These are phyloP conservation scores for Tillandsia fasciculata DNA, from an alignment of 176 grass and related monocot genomes.

Conservation along the genomic window DNA sequence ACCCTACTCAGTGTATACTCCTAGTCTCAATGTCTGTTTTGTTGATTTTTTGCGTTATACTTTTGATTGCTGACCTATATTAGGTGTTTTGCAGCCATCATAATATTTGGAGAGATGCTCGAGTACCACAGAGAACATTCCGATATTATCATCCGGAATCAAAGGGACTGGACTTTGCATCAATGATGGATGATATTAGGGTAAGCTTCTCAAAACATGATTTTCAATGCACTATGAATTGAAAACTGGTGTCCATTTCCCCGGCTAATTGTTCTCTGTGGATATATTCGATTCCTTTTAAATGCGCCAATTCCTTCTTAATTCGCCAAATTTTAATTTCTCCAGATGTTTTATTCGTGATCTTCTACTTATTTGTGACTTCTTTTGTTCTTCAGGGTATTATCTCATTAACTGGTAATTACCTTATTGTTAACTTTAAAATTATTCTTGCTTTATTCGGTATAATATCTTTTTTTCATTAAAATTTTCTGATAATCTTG, in stretches of 20 bases:
- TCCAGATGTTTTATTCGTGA: too few relatives aligned
- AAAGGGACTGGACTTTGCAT: constrained; percentile 76
- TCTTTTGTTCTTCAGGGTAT: too few relatives aligned
- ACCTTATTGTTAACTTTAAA: too few relatives aligned
- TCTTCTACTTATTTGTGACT: too few relatives aligned
- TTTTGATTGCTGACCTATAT: constrained; percentile 19
- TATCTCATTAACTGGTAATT: too few relatives aligned
- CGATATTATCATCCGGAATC: constrained; percentile 75
- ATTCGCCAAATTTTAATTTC: too few relatives aligned
- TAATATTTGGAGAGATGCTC: constrained; percentile 93
- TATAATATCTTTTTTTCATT: not conserved
- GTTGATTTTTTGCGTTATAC: not conserved
- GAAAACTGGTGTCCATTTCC: not conserved
- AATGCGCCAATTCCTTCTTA: too few relatives aligned
- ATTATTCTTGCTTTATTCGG: too few relatives aligned
- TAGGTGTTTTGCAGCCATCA: constrained; percentile 58
- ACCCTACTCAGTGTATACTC: too few relatives aligned
- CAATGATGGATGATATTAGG: constrained; percentile 92
- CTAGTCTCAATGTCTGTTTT: not conserved
- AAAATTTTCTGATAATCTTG: too few relatives aligned
- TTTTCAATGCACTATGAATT: not conserved
- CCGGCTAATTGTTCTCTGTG: not conserved
- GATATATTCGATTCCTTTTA: too few relatives aligned
- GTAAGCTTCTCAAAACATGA: constrained; percentile 26
- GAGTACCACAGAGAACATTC: constrained; percentile 65